A percentile compares a stretch with the other conserved stretches of the same genome.
Evolutionary conservation across 352 stramenopile species (phyloP).

Genomic region (Globisporangium carolinianum): DNA sequence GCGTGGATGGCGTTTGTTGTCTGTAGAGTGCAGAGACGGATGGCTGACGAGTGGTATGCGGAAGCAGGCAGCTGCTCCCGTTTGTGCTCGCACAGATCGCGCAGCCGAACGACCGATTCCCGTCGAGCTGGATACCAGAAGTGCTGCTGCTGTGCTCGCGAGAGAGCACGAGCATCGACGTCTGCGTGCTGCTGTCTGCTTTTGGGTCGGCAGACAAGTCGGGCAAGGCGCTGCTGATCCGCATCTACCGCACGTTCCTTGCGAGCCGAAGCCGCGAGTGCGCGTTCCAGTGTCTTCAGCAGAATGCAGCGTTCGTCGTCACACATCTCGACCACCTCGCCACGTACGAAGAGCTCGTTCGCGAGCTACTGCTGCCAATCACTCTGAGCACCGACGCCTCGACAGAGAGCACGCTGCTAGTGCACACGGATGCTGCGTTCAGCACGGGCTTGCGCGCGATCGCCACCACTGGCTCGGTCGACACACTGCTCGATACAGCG

Average conservation of each 20-base stretch:
- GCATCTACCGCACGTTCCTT: background rate
- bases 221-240: background rate
- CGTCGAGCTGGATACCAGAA: constrained; percentile 1
- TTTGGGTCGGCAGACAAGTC: background rate
- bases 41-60: background rate
- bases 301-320: background rate
- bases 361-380: background rate
- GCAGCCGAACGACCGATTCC: background rate
- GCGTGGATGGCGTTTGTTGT: background rate
- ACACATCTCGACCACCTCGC: background rate
- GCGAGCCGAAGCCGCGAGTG: background rate
- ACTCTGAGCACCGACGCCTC: background rate
- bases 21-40: background rate
- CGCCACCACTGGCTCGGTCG: background rate
- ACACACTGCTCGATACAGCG: background rate
- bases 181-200: background rate
- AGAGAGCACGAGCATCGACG: background rate
- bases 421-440: background rate
- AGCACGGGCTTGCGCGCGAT: background rate
- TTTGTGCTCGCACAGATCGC: background rate
- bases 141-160: background rate
- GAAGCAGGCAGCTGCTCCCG: background rate
- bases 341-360: background rate
- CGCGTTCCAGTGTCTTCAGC: background rate
- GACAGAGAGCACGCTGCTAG: background rate